phyloP scores from a whole-genome alignment of 441 rosid genomes.

The Capsella rubella region DNA sequence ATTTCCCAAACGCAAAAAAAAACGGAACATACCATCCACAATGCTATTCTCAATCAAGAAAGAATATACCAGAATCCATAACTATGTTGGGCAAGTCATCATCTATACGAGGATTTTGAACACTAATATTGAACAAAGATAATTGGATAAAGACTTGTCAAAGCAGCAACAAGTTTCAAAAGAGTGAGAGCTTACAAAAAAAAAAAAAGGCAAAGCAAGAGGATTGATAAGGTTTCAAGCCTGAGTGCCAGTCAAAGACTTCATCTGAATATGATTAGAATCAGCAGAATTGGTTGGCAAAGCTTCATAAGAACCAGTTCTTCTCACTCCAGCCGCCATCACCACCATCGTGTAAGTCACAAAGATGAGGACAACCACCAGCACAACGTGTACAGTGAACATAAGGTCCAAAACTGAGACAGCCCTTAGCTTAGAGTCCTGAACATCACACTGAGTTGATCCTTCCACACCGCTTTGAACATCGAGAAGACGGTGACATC shows the following conservation, averaged over 20 bases:
- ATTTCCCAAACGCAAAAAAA: background rate
- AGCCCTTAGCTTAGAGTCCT: constrained; percentile 80
- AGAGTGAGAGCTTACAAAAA: background rate
- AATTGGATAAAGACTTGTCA: constrained; percentile 3
- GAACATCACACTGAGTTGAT: constrained; percentile 84
- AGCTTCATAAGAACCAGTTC: constrained; percentile 82
- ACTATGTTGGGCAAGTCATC: constrained; percentile 5
- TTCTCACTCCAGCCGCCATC: constrained; percentile 57
- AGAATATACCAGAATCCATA: constrained; percentile 14
- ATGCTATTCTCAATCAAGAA: constrained; percentile 6
- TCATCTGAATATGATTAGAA: constrained; percentile 89
- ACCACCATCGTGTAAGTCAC: constrained; percentile 62
- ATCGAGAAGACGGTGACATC: constrained; percentile 84
- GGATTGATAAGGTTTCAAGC: constrained; percentile 56
- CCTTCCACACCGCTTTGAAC: constrained; percentile 82
- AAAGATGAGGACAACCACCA: constrained; percentile 65
- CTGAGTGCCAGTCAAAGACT: constrained; percentile 88
- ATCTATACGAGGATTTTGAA: constrained; percentile 12
- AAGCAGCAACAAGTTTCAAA: constrained; percentile 22
- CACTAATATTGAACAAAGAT: constrained; percentile 5
- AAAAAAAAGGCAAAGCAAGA: constrained; percentile 11
- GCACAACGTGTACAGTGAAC: constrained; percentile 75
- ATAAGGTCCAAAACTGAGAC: constrained; percentile 84
- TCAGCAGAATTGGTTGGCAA: constrained; percentile 62
- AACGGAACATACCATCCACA: constrained; percentile 14